These are phyloP conservation scores for Abrus pulchellus DNA, from an alignment of 306 rosid species.

Conservation along the genomic window DNA sequence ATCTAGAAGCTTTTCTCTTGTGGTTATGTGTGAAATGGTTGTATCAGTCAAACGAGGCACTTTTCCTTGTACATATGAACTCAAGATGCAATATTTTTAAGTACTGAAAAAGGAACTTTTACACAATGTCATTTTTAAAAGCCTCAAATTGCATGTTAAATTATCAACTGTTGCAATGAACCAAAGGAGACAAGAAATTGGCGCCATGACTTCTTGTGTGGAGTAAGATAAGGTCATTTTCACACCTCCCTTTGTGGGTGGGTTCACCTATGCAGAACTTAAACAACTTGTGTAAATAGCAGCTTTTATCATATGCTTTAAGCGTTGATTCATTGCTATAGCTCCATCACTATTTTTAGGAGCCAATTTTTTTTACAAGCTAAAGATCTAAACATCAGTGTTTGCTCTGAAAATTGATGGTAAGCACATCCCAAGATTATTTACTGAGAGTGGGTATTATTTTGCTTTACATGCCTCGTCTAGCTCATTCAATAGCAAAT, in stretches of 20 bases:
- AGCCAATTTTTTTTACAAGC: background rate
- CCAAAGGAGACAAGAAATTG: background rate
- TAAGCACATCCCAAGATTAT: background rate
- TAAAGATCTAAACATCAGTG: background rate
- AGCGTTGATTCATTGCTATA: background rate
- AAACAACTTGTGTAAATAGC: background rate
- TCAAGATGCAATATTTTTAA: background rate
- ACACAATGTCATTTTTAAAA: background rate
- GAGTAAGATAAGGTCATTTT: background rate
- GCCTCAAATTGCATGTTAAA: conserved; percentile 17
- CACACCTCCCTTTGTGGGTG: background rate
- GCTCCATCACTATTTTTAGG: background rate
- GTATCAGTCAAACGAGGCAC: background rate
- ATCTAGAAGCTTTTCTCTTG: conserved; percentile 13
- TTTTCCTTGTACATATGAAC: conserved; percentile 1
- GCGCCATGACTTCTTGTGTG: background rate
- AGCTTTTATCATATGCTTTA: background rate
- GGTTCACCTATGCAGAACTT: background rate
- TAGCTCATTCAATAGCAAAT: background rate
- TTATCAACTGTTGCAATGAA: conserved; percentile 1
- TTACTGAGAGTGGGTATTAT: background rate
- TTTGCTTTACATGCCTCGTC: background rate
- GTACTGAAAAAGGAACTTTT: background rate
- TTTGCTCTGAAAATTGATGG: background rate
- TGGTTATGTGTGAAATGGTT: background rate